Conservation (phyloP, 106 monocot genomes). For the Dioscorea zingiberensis region DNA sequence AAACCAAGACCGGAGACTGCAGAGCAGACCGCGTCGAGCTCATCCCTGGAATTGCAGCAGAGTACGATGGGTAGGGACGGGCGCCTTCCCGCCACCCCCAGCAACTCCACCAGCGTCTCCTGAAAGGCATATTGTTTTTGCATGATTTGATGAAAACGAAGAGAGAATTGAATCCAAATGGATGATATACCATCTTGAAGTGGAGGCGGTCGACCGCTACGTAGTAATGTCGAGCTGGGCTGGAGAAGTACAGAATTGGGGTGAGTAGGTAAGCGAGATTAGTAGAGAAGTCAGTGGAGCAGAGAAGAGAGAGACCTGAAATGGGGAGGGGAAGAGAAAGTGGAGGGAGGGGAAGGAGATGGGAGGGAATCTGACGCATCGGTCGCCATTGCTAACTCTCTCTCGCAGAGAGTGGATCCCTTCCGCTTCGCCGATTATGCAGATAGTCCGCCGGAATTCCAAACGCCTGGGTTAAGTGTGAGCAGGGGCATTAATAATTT, state of each 20-base stretch:
- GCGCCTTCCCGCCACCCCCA: slow-evolving; percentile 68
- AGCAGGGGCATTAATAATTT: too few relatives aligned
- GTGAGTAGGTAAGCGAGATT: background rate
- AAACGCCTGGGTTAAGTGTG: too few relatives aligned
- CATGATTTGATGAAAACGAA: background rate
- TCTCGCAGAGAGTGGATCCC: too few relatives aligned
- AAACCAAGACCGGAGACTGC: slow-evolving; percentile 61
- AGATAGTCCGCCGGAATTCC: too few relatives aligned
- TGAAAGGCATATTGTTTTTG: slow-evolving; percentile 13
- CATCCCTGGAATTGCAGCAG: slow-evolving; percentile 88
- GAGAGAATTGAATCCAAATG: background rate
- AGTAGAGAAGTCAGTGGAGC: background rate
- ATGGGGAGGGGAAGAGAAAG: slow-evolving; percentile 25
- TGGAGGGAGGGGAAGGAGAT: slow-evolving; percentile 30
- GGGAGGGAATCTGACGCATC: slow-evolving; percentile 25
- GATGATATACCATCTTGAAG: slow-evolving; percentile 68
- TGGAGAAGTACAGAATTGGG: slow-evolving; percentile 2
- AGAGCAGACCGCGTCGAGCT: slow-evolving; percentile 86
- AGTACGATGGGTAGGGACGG: slow-evolving; percentile 68
- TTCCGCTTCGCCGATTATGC: too few relatives aligned
- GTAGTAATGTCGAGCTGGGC: slow-evolving; percentile 69
- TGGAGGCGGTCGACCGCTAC: slow-evolving; percentile 81
- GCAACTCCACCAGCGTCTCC: slow-evolving; percentile 87
- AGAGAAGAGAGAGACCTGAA: slow-evolving; percentile 20
- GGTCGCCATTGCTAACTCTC: slow-evolving; percentile 12